Percentiles rank a stretch among this genome's conserved stretches.
Evolutionary conservation across 2,329 filamentous ascomycete genomes (phyloP).

Genomic region (Ascochyta pisi): DNA sequence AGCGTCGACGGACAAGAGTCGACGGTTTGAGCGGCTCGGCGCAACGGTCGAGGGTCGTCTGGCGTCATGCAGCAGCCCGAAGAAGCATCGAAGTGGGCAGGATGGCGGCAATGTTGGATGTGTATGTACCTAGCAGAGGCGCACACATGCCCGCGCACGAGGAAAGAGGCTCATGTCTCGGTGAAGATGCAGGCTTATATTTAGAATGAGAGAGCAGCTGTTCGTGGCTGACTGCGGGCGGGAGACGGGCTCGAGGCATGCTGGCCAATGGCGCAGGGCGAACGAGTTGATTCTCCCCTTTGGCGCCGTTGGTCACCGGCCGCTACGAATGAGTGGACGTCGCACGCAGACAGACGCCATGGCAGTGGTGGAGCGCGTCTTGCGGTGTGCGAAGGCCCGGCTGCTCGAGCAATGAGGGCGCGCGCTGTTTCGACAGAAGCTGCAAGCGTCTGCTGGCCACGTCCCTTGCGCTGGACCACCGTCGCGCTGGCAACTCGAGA

Average conservation of each 20-base stretch:
- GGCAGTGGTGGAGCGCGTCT: conserved; percentile 26
- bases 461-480: conserved; percentile 15
- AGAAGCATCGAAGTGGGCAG: not conserved
- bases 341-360: conserved; percentile 34
- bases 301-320: conserved; percentile 33
- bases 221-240: conserved; percentile 28
- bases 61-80: conserved; percentile 5
- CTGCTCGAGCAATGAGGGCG: conserved; percentile 37
- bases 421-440: conserved; percentile 12
- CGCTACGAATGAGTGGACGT: conserved; percentile 33
- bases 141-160: conserved; percentile 2
- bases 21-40: conserved; percentile 7
- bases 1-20: conserved; percentile 20
- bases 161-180: conserved; percentile 10
- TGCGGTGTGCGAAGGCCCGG: conserved; percentile 33
- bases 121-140: not conserved
- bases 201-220: conserved; percentile 29
- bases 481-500: not conserved
- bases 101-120: conserved; percentile 10
- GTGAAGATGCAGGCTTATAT: conserved; percentile 23
- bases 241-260: conserved; percentile 14
- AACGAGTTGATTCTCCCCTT: not conserved
- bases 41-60: conserved; percentile 15
- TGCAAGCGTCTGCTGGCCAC: conserved; percentile 12
- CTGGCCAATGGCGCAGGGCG: conserved; percentile 19